Conservation (phyloP, 306 rosid genomes). For the Vigna nakashimae region DNA sequence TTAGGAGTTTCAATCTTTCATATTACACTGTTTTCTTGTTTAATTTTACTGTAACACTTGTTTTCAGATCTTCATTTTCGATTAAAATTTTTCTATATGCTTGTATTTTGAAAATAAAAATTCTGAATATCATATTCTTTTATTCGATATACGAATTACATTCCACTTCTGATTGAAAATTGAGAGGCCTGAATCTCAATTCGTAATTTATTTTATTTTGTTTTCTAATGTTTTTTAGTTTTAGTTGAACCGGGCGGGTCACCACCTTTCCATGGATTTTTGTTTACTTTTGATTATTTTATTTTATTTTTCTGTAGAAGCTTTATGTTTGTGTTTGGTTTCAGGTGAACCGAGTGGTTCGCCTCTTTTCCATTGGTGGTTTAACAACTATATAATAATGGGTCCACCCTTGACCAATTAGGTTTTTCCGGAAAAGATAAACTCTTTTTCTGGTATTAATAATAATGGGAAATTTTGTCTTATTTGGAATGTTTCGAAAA, state of each 20-base stretch:
- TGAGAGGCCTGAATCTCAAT: neutral
- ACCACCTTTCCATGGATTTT: neutral
- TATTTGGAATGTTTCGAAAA: constrained; percentile 25
- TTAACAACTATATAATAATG: constrained; percentile 38
- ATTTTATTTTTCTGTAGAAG: too few species aligned
- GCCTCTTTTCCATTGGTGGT: constrained; percentile 11
- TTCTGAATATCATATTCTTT: neutral
- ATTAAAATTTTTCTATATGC: too few species aligned
- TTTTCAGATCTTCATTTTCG: neutral
- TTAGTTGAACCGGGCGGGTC: too few species aligned
- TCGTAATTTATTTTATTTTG: neutral
- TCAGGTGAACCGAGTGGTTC: constrained; percentile 34
- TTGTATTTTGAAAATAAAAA: too few species aligned
- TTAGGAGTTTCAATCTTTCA: neutral
- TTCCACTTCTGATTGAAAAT: neutral
- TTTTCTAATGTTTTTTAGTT: neutral
- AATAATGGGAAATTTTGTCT: constrained; percentile 16
- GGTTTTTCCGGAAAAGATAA: neutral
- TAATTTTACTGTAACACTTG: too few species aligned
- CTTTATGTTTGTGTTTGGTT: neutral
- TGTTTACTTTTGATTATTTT: too few species aligned
- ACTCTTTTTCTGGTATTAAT: constrained; percentile 25
- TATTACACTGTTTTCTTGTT: too few species aligned
- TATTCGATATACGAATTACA: neutral
- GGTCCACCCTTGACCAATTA: constrained; percentile 30